These are phyloP conservation scores for Iodosphaeria phyllophila DNA, from an alignment of 2,329 filamentous ascomycete species.

Conservation along the genomic window DNA sequence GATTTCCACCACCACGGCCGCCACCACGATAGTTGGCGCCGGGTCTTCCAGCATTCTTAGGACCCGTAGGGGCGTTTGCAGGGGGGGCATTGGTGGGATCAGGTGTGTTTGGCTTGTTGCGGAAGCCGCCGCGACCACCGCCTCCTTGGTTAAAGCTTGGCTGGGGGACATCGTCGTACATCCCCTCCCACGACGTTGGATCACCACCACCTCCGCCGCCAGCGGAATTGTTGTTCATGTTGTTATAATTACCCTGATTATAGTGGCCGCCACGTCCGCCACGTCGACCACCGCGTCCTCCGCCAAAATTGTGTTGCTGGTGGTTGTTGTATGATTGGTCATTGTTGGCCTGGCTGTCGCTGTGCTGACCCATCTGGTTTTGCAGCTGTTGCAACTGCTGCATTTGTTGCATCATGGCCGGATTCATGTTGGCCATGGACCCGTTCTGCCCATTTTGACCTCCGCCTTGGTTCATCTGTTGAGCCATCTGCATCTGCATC, in stretches of 20 bases:
- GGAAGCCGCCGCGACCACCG: constrained; percentile 21
- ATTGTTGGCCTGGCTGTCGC: constrained; percentile 10
- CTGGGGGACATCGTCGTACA: constrained; percentile 92
- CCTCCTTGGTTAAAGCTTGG: constrained; percentile 41
- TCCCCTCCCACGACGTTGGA: constrained; percentile 87
- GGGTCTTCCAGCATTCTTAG: constrained; percentile 83
- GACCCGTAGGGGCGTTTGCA: constrained; percentile 78
- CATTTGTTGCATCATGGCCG: constrained; percentile 42
- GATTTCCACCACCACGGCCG: constrained; percentile 52
- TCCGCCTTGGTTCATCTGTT: constrained; percentile 20
- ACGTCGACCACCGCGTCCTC: constrained; percentile 8
- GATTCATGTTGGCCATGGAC: constrained; percentile 26
- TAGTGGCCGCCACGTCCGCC: constrained; percentile 10
- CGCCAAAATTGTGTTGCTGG: constrained; percentile 7
- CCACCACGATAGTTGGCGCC: constrained; percentile 89
- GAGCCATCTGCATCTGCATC: constrained; percentile 52
- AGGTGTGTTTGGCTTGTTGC: constrained; percentile 18
- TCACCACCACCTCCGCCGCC: constrained; percentile 32
- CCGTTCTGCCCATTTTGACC: constrained; percentile 16
- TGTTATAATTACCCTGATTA: constrained; percentile 17
- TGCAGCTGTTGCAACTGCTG: constrained; percentile 24
- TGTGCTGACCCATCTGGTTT: constrained; percentile 12
- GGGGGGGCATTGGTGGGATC: constrained; percentile 44
- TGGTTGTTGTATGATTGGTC: constrained; percentile 6
- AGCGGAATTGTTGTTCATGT: constrained; percentile 13